Conservation (phyloP, 148 eudicot genomes). For the Heliosperma pusillum region DNA sequence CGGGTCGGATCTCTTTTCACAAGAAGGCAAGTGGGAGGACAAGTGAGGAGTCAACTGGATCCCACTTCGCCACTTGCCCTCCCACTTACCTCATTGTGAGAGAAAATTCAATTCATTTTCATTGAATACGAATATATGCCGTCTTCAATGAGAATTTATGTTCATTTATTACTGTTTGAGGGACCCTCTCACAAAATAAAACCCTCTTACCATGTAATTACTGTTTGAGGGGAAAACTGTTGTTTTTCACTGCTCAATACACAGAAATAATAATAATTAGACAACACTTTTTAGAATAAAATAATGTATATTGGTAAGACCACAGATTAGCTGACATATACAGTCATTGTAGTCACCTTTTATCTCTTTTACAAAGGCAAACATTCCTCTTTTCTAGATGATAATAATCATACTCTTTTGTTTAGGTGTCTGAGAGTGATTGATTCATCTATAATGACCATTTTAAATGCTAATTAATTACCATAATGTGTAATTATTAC, state of each 20-base stretch:
- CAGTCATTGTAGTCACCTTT: constrained; percentile 32
- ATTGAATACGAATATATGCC: no score
- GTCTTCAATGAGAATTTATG: no score
- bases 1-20: no score
- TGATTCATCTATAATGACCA: constrained; percentile 20
- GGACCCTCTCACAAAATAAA: no score
- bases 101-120: no score
- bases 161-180: no score
- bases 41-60: no score
- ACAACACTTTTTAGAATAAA: constrained; percentile 13
- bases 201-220: no score
- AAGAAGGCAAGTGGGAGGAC: no score
- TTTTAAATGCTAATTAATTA: constrained; percentile 3
- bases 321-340: constrained; percentile 35
- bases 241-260: constrained; percentile 38
- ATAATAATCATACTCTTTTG: constrained; percentile 17
- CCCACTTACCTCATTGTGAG: no score
- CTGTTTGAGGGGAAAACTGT: no score
- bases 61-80: no score
- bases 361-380: neutral
- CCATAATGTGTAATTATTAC: neutral
- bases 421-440: constrained; percentile 22
- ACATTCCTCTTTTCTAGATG: constrained; percentile 15
- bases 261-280: neutral
- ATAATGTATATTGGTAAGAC: constrained; percentile 17